phyloP scores from a whole-genome alignment of 768 basidiomycete species.

The Nidula microcarpa region DNA sequence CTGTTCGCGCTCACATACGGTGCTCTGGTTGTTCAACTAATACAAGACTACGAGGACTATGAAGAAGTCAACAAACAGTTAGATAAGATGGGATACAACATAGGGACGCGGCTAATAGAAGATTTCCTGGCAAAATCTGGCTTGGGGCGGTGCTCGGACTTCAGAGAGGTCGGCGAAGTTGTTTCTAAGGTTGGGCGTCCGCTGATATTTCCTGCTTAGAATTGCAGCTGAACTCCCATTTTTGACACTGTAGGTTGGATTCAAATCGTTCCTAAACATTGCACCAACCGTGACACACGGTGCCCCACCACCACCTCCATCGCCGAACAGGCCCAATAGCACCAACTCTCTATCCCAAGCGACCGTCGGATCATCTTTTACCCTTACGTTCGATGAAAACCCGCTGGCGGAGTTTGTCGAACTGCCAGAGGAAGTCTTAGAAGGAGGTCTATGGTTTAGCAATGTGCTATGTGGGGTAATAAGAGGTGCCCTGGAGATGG shows the following conservation, averaged over 20 bases:
- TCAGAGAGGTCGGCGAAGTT: constrained; percentile 93
- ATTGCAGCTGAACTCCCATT: neutral
- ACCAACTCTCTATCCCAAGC: constrained; percentile 35
- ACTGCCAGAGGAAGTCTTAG: constrained; percentile 87
- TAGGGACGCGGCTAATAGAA: constrained; percentile 93
- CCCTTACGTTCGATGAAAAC: constrained; percentile 90
- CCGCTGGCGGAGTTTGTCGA: constrained; percentile 97
- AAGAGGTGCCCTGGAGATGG: constrained; percentile 95
- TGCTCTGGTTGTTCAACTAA: constrained; percentile 95
- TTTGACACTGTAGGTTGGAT: constrained; percentile 71
- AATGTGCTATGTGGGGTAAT: constrained; percentile 95
- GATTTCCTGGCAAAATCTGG: constrained; percentile 93
- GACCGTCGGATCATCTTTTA: constrained; percentile 61
- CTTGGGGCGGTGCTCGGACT: constrained; percentile 90
- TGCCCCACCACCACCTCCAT: constrained; percentile 43
- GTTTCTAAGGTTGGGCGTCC: constrained; percentile 73
- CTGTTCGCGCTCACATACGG: constrained; percentile 97
- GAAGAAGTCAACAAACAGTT: constrained; percentile 93
- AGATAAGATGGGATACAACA: constrained; percentile 99
- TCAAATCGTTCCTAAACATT: constrained; percentile 96
- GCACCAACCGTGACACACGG: constrained; percentile 79
- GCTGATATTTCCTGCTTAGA: neutral
- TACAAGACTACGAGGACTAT: constrained; percentile 99
- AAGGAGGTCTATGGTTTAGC: constrained; percentile 95
- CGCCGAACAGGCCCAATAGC: constrained; percentile 44